Evolutionary conservation across 306 rosid genomes (phyloP).

Genomic region (peach (Prunus persica)): Prunus_persica_NCBIv2 NC_034014.1:8815001-8815500

Average conservation of each 20-base stretch:
- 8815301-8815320: fast-evolving
- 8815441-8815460: no score
- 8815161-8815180: not conserved
- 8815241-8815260: fast-evolving
- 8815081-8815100: not conserved
- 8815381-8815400: not conserved
- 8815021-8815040: not conserved
- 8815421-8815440: no score
- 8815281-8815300: fast-evolving
- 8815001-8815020: not conserved
- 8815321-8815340: no score
- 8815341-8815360: no score
- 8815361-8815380: no score
- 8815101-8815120: not conserved
- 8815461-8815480: no score
- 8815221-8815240: not conserved
- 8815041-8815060: not conserved
- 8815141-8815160: not conserved
- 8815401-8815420: no score
- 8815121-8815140: not conserved
- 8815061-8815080: not conserved
- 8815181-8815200: not conserved
- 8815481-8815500: no score
- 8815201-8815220: not conserved
- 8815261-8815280: no score